Base-by-base conservation (phyloP, 257 asterid genomes). In the Solanum pennellii region DNA sequence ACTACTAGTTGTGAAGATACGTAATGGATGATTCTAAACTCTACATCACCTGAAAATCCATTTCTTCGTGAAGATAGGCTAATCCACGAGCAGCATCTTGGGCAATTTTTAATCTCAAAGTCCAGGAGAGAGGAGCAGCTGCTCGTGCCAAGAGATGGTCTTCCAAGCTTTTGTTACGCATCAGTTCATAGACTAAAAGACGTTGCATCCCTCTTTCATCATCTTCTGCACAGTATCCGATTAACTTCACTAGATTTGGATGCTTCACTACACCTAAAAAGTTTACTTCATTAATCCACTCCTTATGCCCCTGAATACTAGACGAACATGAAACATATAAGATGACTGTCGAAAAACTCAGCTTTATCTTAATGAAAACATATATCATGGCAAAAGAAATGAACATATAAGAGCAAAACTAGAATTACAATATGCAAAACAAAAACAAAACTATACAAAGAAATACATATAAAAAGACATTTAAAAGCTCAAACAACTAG, bases 301-400 rank as follows among this genome's bases (percentile, higher is more conserved):
- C 98, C 92, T 94, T 95, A 89, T 97, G 98, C 96, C 99, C 99
- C 99, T 96, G 99, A 91, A 93, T 41, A 93, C 96, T 95, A 94
- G 93, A 94, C 94, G 90, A 92, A 83, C 15, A 71, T 52, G 69
- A 86, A 83, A 80, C 87, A 87, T 71, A 33, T 88, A 87, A 89
- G 88, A 83, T 60, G 88, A 72, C 68, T 76, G 60, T 21, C 25
- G 56, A 12, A 39, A n/a, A 84, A 39, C 66, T 12, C 56, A 8
- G 33, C 74, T 39, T 75, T 84, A 56, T 42, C 75, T 41, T 20
- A 23, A 23, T 16, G 27, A 39, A 39, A 39, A 84, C 29, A 20
- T 27, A 47, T 18, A 25, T 33, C 33, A 52, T 14, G 37, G n/a
- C 44, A 21, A 49, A 45, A 42, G 15, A 47, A 52, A 76, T 86